Percentiles rank a stretch among this genome's conserved stretches.
These are phyloP conservation scores for Aspergillus kassunensis DNA, from an alignment of 495 filamentous ascomycete genomes.

Conservation along the genomic window DNA sequence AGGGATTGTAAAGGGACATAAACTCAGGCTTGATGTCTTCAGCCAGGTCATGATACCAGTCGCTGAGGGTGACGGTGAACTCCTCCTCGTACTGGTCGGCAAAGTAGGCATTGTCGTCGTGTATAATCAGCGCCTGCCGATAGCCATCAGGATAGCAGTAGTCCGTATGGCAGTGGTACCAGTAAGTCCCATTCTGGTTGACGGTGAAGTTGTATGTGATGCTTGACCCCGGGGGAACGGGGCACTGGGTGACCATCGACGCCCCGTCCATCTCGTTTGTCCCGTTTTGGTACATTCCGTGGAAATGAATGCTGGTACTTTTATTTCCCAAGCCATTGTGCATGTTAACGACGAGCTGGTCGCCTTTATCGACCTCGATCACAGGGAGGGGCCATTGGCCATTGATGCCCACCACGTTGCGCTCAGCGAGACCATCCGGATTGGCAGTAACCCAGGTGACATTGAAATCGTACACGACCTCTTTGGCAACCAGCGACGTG, in stretches of 20 bases:
- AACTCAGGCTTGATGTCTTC: slow-evolving; percentile 40
- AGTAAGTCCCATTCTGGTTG: slow-evolving; percentile 72
- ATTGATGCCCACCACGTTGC: slow-evolving; percentile 77
- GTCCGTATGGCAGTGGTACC: slow-evolving; percentile 73
- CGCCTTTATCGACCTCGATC: slow-evolving; percentile 66
- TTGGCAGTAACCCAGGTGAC: slow-evolving; percentile 77
- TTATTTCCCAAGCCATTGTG: slow-evolving; percentile 71
- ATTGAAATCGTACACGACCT: slow-evolving; percentile 73
- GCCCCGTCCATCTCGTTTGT: slow-evolving; percentile 75
- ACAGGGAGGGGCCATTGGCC: slow-evolving; percentile 70
- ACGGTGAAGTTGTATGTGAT: slow-evolving; percentile 79
- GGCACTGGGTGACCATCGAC: slow-evolving; percentile 63
- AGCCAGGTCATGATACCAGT: slow-evolving; percentile 57
- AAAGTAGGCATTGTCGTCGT: slow-evolving; percentile 62
- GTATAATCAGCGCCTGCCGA: slow-evolving; percentile 65
- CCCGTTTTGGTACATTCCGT: slow-evolving; percentile 70
- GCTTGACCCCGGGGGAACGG: slow-evolving; percentile 56
- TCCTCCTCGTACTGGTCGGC: slow-evolving; percentile 63
- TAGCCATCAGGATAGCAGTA: slow-evolving; percentile 75
- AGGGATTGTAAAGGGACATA: slow-evolving; percentile 47
- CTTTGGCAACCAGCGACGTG: too few relatives aligned
- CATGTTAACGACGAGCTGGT: slow-evolving; percentile 66
- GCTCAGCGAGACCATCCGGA: slow-evolving; percentile 64
- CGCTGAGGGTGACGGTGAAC: slow-evolving; percentile 58
- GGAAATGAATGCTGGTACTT: slow-evolving; percentile 69